Evolutionary conservation across 2,329 filamentous ascomycete species (phyloP).

Genomic region (Colletotrichum costaricense): DNA sequence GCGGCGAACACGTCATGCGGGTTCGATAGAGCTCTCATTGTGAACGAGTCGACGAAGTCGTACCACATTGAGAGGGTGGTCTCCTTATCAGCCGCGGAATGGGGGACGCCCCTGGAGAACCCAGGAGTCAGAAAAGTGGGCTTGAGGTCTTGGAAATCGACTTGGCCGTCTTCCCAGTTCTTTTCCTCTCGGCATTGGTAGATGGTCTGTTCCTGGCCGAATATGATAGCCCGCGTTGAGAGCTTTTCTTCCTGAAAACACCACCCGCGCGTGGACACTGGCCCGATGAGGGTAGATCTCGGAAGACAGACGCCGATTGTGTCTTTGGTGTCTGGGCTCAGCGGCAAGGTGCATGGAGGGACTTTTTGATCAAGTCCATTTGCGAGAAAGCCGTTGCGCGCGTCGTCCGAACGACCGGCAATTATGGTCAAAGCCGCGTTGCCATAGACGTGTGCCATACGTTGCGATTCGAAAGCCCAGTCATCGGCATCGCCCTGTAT

Average conservation of each 20-base stretch:
- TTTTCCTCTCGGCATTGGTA: neutral
- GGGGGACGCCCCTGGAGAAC: neutral
- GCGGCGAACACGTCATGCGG: conserved; percentile 22
- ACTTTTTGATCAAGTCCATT: neutral
- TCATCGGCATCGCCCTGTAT: conserved; percentile 32
- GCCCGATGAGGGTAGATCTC: neutral
- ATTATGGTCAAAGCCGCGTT: conserved; percentile 31
- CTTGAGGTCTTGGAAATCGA: neutral
- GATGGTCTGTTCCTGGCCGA: conserved; percentile 4
- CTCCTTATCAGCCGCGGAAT: neutral
- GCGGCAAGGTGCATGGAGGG: neutral
- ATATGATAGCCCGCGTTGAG: conserved; percentile 1
- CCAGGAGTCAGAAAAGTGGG: neutral
- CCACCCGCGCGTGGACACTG: conserved; percentile 21
- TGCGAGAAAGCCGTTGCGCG: conserved; percentile 3
- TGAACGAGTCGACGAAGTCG: neutral
- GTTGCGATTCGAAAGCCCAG: conserved; percentile 30
- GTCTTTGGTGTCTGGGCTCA: neutral
- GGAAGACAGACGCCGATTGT: neutral
- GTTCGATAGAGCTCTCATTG: conserved; percentile 11
- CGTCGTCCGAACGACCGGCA: conserved; percentile 9
- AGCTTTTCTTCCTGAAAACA: conserved; percentile 21
- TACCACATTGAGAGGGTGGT: conserved; percentile 14
- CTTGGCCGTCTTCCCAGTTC: conserved; percentile 3
- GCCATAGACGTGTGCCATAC: conserved; percentile 34